Base-by-base conservation (phyloP, 1,139 yeast genomes). In the Debaryomyces subglobosus region DNA sequence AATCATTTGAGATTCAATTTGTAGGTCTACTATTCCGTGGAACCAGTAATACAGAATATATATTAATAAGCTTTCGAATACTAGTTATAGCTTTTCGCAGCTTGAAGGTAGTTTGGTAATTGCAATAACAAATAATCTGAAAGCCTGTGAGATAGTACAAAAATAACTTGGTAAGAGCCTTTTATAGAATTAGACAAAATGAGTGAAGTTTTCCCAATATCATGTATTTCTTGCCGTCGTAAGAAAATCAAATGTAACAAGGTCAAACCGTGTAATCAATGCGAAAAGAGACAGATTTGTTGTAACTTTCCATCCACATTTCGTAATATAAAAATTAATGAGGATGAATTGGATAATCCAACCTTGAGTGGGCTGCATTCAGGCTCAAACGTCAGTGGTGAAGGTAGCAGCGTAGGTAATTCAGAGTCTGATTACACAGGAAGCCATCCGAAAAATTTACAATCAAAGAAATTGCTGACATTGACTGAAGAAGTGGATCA, bases 161-260 rank as follows among this genome's bases (percentile, higher is more conserved):
- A 5, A 27, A 27, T 5, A 27, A 6, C 3, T 2, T 2, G 13
- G 8, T 6, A 32, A 32, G 35, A 15, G 18, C 12, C 34, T n/a
- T 6, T 9, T 15, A 13, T 16, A 20, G 13, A 9, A 10, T 10
- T 13, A 37, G 13, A 7, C 30, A 15, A 39, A 39, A 68, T 67
- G 69, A 35, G 65, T 6, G 77, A 71, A 47, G 55, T 59, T 12
- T 61, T 68, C 32, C 78, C 78, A 21, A 73, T 73, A 18, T 71
- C 77, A 1, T 73, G 78, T 53, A 60, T 71, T n/a, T 70, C 76
- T 10, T 73, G 78, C 52, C 62, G 78, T 32, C 65, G 72, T 50
- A 70, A 67, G 57, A 73, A 73, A 55, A 72, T 72, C 43, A 71
- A 71, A 47, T 73, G 78, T 57, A 72, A 72, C 51, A 71, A 70